A percentile compares a stretch with the other conserved stretches of the same genome.
Evolutionary conservation across 2,329 filamentous ascomycete species (phyloP).

Genomic region (Periconia macrospinosa): DNA sequence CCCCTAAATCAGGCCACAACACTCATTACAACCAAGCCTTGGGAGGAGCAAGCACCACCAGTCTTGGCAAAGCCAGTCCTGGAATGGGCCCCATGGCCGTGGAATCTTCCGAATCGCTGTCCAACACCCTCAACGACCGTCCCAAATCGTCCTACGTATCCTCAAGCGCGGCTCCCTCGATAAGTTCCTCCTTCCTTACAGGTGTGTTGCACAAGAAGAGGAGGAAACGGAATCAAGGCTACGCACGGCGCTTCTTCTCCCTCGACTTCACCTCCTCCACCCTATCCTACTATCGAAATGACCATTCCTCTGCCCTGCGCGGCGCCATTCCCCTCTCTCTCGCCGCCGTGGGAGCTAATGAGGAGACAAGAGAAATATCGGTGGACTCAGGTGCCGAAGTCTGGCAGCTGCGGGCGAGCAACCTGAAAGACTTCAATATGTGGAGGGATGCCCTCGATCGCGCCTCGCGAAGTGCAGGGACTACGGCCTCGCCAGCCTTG

Average conservation of each 20-base stretch:
- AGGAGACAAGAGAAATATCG: constrained; percentile 85
- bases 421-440: constrained; percentile 79
- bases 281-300: constrained; percentile 93
- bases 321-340: constrained; percentile 91
- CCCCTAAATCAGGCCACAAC: constrained; percentile 74
- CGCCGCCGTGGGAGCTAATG: constrained; percentile 87
- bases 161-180: constrained; percentile 16
- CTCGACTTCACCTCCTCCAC: constrained; percentile 93
- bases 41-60: constrained; percentile 50
- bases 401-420: constrained; percentile 88
- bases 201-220: constrained; percentile 86
- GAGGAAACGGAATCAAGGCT: constrained; percentile 91
- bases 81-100: constrained; percentile 43
- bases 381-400: constrained; percentile 97
- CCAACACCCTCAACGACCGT: constrained; percentile 42
- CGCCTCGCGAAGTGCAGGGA: constrained; percentile 62
- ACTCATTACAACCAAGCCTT: constrained; percentile 61
- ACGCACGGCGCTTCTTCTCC: constrained; percentile 91
- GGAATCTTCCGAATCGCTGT: constrained; percentile 56
- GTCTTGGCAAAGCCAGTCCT: constrained; percentile 45
- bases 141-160: constrained; percentile 41
- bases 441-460: constrained; percentile 87
- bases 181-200: constrained; percentile 67
- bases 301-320: constrained; percentile 86
- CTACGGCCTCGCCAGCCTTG: constrained; percentile 30